Evolutionary conservation across 106 monocot genomes (phyloP), one percentile per base, ranked within the genome.

Genomic region (Narthecium ossifragum): DNA sequence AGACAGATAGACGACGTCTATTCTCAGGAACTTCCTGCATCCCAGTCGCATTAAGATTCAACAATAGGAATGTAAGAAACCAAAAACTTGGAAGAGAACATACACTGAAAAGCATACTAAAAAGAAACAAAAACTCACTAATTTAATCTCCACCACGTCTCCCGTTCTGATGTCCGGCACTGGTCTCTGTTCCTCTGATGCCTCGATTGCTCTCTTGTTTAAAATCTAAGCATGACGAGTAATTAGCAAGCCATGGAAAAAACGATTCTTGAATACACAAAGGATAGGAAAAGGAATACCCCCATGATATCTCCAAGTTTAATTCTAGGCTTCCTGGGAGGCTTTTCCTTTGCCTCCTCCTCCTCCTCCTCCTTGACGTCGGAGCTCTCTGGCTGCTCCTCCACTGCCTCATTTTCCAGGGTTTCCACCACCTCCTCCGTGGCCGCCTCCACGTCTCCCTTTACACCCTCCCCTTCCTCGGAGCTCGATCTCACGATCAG

Each of bases 11-110:
- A 52, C 93, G 53, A 18, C 75, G 69, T 72, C 82, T 77, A 56
- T 94, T 94, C 65, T 89, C 88, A 0, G 89, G 85, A 15, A 85
- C 85, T 85, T 83, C 78, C 93, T 94, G 74, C 30, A 67, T 10
- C 32, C 25, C 23, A 52, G 22, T 15, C 12, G 24, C 41, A 56
- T 28, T 26, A 33, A 51, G 8, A 38, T 1, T 0, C 49, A 47
- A 55, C 8, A 26, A 22, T 18, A 30, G 31, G 8, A 49, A 9
- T n/a, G 41, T 20, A 51, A 36, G 7, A 34, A 34, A 55, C 34
- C 3, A 55, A 13, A 6, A 5, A 25, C 0, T 10, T 1, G 13
- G n/a, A 46, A 72, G 48, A 47, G 0, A 21, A 55, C 12, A 25
- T 1, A 20, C 17, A 31, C 23, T 5, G 57, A 57, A 20, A 6